phyloP scores from a whole-genome alignment of 2,329 filamentous ascomycete species.

The Helotiales sp. region DNA sequence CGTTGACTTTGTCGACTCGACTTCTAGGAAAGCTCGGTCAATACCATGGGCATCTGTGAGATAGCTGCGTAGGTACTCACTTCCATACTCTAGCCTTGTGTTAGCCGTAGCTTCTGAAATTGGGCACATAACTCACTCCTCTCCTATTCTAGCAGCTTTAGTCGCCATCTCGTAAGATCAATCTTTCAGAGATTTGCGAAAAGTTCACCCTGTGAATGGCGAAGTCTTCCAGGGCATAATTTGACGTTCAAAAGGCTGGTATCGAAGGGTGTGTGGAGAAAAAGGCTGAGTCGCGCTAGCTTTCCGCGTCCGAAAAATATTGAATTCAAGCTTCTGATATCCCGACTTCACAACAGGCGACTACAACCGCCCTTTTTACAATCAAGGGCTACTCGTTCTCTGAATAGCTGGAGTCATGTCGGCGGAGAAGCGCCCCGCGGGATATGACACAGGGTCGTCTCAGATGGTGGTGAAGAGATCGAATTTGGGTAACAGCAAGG shows the following conservation, averaged over 20 bases:
- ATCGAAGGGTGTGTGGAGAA: neutral
- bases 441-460: constrained; percentile 74
- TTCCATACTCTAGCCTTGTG: constrained; percentile 37
- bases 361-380: neutral
- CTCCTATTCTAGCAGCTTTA: constrained; percentile 70
- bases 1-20: constrained; percentile 95
- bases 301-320: neutral
- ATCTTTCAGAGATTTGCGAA: neutral
- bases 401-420: constrained; percentile 60
- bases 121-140: constrained; percentile 59
- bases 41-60: neutral
- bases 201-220: neutral
- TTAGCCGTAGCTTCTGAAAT: constrained; percentile 23
- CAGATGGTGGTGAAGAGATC: constrained; percentile 89
- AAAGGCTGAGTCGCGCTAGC: neutral
- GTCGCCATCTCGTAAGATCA: constrained; percentile 39
- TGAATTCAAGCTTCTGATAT: constrained; percentile 3
- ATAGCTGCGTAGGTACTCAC: constrained; percentile 29
- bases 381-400: neutral
- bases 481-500: constrained; percentile 59
- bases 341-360: neutral
- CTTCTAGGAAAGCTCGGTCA: constrained; percentile 57
- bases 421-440: constrained; percentile 88
- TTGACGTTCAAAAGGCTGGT: neutral
- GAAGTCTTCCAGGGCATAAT: neutral